Conservation (phyloP, 176 grass and related monocot genomes). For the Thalia dealbata region DNA sequence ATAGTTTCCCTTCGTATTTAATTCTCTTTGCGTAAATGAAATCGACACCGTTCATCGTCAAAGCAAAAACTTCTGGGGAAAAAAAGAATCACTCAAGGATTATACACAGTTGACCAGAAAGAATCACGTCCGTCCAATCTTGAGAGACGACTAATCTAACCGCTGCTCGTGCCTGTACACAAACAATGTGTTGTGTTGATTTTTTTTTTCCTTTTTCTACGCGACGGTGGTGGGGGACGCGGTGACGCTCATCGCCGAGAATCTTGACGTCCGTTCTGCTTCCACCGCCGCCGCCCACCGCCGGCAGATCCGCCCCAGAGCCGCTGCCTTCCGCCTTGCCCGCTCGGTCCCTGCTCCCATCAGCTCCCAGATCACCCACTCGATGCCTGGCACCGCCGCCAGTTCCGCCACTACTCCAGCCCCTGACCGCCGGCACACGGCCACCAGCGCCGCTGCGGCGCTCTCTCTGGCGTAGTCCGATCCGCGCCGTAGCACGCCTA, state of each 20-base stretch:
- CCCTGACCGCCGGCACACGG: slow-evolving; percentile 63
- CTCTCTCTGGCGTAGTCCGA: slow-evolving; percentile 61
- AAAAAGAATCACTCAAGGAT: background rate
- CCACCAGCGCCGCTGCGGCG: slow-evolving; percentile 60
- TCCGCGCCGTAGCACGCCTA: slow-evolving; percentile 50
- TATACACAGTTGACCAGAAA: slow-evolving; percentile 10
- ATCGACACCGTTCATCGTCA: too few relatives aligned
- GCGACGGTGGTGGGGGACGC: slow-evolving; percentile 44
- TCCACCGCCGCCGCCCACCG: slow-evolving; percentile 52
- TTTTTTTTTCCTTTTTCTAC: slow-evolving; percentile 1
- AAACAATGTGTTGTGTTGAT: background rate
- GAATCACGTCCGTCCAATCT: background rate
- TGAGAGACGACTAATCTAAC: background rate
- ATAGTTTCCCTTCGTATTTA: too few relatives aligned
- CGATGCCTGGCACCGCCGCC: slow-evolving; percentile 61
- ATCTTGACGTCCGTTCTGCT: slow-evolving; percentile 33
- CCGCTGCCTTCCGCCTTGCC: slow-evolving; percentile 70
- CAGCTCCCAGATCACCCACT: slow-evolving; percentile 97
- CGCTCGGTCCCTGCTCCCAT: slow-evolving; percentile 86
- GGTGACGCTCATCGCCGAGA: slow-evolving; percentile 37
- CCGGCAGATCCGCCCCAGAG: slow-evolving; percentile 78
- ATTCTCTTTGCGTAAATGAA: too few relatives aligned
- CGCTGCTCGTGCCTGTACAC: background rate
- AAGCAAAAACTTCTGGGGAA: too few relatives aligned
- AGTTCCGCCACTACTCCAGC: slow-evolving; percentile 38